Conservation (phyloP, 2,329 filamentous ascomycete genomes). For the Clarireedia hainanense region DNA sequence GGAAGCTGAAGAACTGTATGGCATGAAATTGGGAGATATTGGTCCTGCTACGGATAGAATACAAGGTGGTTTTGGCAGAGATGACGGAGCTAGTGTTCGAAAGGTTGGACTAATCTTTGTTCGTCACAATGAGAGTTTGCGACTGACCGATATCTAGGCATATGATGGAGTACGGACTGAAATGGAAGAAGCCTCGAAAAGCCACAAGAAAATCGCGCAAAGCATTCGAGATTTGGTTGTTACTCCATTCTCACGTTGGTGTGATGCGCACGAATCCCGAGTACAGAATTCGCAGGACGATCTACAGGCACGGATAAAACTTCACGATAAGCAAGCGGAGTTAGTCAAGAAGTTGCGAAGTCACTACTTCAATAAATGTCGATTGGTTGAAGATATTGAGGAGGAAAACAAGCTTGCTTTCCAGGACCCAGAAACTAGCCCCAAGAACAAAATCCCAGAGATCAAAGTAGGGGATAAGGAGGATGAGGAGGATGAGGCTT, state of each 20-base stretch:
- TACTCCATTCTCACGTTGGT: constrained; percentile 90
- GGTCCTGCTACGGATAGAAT: constrained; percentile 74
- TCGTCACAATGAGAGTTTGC: not conserved
- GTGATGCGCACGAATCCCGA: constrained; percentile 84
- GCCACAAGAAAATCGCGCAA: constrained; percentile 90
- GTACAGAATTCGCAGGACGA: constrained; percentile 94
- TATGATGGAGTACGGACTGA: constrained; percentile 89
- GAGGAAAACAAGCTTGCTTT: constrained; percentile 99
- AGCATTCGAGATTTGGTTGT: constrained; percentile 96
- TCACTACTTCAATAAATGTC: constrained; percentile 98
- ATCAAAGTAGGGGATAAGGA: constrained; percentile 76
- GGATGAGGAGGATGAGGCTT: constrained; percentile 66
- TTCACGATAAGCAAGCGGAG: constrained; percentile 87
- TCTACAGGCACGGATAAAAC: constrained; percentile 81
- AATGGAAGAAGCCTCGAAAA: constrained; percentile 85
- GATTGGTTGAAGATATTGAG: constrained; percentile 89
- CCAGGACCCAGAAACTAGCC: constrained; percentile 72
- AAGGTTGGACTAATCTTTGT: constrained; percentile 65
- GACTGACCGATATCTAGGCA: constrained; percentile 47
- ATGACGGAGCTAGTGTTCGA: constrained; percentile 91
- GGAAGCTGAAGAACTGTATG: constrained; percentile 89
- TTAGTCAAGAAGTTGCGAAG: constrained; percentile 86
- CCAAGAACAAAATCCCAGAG: constrained; percentile 61
- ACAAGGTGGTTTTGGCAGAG: constrained; percentile 73
- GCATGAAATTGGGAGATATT: constrained; percentile 73